These are phyloP conservation scores for Albatrellus ellisii DNA, from an alignment of 768 basidiomycete species.

Conservation along the genomic window DNA sequence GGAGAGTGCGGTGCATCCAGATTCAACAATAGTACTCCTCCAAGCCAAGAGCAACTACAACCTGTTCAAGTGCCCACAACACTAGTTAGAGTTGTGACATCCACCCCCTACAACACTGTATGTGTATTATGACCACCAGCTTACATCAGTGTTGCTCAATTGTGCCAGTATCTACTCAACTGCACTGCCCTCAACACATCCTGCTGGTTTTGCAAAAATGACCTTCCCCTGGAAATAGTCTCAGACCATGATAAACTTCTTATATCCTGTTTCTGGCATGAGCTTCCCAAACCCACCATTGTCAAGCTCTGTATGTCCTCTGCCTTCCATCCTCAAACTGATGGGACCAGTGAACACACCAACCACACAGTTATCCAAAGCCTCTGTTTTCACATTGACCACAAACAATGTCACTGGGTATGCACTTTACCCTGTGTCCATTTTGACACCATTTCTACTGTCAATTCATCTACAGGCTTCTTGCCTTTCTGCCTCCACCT, in stretches of 20 bases:
- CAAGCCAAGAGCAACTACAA: too few species aligned
- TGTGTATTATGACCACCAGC: too few species aligned
- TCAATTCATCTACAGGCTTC: conserved; percentile 16
- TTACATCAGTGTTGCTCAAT: too few species aligned
- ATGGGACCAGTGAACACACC: conserved; percentile 21
- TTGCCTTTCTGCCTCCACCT: conserved; percentile 13
- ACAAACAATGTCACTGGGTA: conserved; percentile 14
- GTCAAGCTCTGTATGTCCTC: conserved; percentile 21
- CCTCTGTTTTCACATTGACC: conserved; percentile 14
- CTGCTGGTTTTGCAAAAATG: conserved; percentile 21
- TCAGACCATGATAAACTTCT: conserved; percentile 22
- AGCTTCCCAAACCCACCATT: conserved; percentile 16
- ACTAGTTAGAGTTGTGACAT: too few species aligned
- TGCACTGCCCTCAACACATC: too few species aligned
- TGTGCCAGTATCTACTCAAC: too few species aligned
- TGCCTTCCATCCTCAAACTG: conserved; percentile 25
- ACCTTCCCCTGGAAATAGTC: conserved; percentile 20
- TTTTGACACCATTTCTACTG: conserved; percentile 17
- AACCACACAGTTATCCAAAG: conserved; percentile 18
- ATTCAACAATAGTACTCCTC: too few species aligned
- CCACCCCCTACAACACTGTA: too few species aligned
- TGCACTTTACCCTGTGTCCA: conserved; percentile 11
- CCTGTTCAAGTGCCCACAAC: too few species aligned
- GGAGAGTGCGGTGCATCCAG: too few species aligned
- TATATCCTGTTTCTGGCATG: conserved; percentile 23